A percentile compares a stretch with the other conserved stretches of the same genome.
phyloP scores from a whole-genome alignment of 345 rosid species.

The Populus tremula region DNA sequence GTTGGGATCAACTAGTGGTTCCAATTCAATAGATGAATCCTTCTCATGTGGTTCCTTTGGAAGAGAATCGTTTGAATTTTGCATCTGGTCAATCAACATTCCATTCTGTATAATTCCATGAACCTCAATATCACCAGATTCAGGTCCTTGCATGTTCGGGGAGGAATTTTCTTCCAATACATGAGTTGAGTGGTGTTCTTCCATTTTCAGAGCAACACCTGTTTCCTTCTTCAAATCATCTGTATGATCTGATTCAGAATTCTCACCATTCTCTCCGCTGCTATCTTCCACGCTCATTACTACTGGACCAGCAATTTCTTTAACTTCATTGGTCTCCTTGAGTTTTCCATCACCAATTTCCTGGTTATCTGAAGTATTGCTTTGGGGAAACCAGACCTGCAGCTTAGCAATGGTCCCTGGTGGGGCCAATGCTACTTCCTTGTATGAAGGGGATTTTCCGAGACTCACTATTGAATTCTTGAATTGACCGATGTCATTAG shows the following conservation, averaged over 20 bases:
- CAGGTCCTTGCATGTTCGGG: constrained; percentile 20
- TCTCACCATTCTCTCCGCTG: constrained; percentile 35
- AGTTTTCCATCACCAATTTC: constrained; percentile 28
- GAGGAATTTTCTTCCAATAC: constrained; percentile 33
- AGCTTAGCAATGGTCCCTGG: constrained; percentile 78
- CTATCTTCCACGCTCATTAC: constrained; percentile 29
- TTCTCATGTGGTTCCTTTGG: constrained; percentile 37
- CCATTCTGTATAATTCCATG: constrained; percentile 37
- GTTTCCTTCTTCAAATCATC: constrained; percentile 29
- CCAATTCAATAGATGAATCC: constrained; percentile 28
- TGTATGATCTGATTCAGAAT: constrained; percentile 20
- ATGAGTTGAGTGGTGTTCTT: constrained; percentile 41
- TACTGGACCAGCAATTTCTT: constrained; percentile 28
- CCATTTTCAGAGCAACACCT: constrained; percentile 34
- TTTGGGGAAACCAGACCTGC: constrained; percentile 55
- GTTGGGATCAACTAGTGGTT: constrained; percentile 29
- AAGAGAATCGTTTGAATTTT: constrained; percentile 43
- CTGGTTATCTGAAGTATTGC: constrained; percentile 44
- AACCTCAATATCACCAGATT: constrained; percentile 34
- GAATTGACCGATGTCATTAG: constrained; percentile 35
- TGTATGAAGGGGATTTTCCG: constrained; percentile 95
- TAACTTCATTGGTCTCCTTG: constrained; percentile 37
- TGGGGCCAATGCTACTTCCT: constrained; percentile 96
- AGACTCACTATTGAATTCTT: constrained; percentile 52
- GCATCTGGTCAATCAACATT: constrained; percentile 32